Conservation (phyloP, 208 protist genomes). For the Acanthamoeba healyi region DNA sequence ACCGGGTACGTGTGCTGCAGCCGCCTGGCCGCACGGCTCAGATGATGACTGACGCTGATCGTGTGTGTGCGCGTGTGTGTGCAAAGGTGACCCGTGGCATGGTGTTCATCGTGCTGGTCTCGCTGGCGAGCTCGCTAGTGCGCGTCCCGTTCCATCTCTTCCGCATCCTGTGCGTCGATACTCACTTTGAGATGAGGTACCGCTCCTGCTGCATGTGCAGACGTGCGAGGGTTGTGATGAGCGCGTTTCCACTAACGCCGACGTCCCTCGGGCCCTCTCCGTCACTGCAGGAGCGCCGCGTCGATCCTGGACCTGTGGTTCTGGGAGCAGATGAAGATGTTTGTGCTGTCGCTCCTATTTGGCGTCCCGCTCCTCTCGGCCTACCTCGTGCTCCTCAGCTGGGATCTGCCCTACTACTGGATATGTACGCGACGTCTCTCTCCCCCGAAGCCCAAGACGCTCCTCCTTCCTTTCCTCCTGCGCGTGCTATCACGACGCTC, state of each 20-base stretch:
- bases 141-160: conserved; percentile 55
- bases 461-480: background rate
- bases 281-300: background rate
- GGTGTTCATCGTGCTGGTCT: conserved; percentile 51
- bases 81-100: conserved; percentile 26
- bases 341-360: conserved; percentile 27
- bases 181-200: conserved; percentile 28
- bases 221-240: too few relatives aligned
- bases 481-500: background rate
- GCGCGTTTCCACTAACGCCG: too few relatives aligned
- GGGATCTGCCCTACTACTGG: conserved; percentile 52
- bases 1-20: background rate
- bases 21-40: too few relatives aligned
- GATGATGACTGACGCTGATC: background rate
- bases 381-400: conserved; percentile 35
- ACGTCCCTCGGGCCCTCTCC: too few relatives aligned
- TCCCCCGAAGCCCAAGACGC: background rate
- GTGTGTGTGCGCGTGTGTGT: too few relatives aligned
- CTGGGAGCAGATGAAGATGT: conserved; percentile 59
- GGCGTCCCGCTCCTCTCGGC: background rate
- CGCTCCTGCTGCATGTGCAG: too few relatives aligned
- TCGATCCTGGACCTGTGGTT: conserved; percentile 49
- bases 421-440: background rate
- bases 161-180: conserved; percentile 34
- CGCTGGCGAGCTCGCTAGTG: conserved; percentile 2